phyloP scores from a whole-genome alignment of 129 eudicot species.

The Lactuca saligna region DNA sequence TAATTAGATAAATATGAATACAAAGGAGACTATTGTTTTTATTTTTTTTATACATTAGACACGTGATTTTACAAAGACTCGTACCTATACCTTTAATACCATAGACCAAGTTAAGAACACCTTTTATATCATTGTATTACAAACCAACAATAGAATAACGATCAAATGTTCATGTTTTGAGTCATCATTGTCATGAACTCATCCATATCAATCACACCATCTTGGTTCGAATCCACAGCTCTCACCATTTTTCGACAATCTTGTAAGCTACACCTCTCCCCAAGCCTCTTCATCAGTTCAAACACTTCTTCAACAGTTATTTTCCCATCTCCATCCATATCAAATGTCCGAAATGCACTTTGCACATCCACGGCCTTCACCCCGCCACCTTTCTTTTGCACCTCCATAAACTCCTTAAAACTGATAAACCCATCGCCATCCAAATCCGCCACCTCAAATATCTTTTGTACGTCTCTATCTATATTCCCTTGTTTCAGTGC shows the following conservation, averaged over 20 bases:
- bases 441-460: slow-evolving; percentile 80
- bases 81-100: neutral
- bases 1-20: neutral
- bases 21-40: neutral
- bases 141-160: neutral
- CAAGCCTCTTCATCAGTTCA: slow-evolving; percentile 65
- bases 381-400: slow-evolving; percentile 78
- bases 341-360: slow-evolving; percentile 66
- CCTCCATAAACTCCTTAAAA: slow-evolving; percentile 81
- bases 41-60: neutral
- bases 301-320: slow-evolving; percentile 72
- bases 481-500: slow-evolving; percentile 62
- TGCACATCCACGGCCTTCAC: slow-evolving; percentile 60
- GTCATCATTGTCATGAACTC: slow-evolving; percentile 92
- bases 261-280: slow-evolving; percentile 66
- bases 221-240: slow-evolving; percentile 72
- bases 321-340: slow-evolving; percentile 76
- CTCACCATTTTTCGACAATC: slow-evolving; percentile 80
- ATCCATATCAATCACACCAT: slow-evolving; percentile 77
- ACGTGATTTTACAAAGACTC: slow-evolving; percentile 6
- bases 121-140: neutral
- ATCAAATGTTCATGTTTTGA: slow-evolving; percentile 36
- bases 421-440: slow-evolving; percentile 78
- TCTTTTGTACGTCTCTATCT: slow-evolving; percentile 58
- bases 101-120: neutral